A percentile compares a stretch with the other conserved stretches of the same genome.
These are phyloP conservation scores for Saccharomycopsis phalli DNA, from an alignment of 1,139 yeast genomes.

Conservation along the genomic window DNA sequence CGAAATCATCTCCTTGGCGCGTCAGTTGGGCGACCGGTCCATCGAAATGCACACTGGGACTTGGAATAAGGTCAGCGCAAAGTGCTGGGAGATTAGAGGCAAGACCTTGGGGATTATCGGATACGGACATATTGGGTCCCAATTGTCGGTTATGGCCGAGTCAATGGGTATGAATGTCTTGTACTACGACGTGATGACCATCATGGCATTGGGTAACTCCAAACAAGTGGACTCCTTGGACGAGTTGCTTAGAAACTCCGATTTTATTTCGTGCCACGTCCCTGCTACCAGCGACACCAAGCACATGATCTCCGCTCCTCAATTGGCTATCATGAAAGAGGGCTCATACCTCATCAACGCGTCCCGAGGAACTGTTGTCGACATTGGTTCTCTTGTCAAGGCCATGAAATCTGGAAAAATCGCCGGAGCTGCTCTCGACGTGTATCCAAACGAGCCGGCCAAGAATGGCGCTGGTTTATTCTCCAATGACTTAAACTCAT, in stretches of 20 bases:
- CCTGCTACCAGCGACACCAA: conserved; percentile 93
- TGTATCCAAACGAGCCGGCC: conserved; percentile 95
- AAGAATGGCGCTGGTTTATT: conserved; percentile 86
- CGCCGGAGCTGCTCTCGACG: conserved; percentile 97
- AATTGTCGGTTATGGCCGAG: conserved; percentile 93
- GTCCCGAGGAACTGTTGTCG: conserved; percentile 96
- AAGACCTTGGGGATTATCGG: conserved; percentile 96
- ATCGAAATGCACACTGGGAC: conserved; percentile 94
- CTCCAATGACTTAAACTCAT: conserved; percentile 59
- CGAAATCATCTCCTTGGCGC: conserved; percentile 85
- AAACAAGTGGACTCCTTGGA: conserved; percentile 82
- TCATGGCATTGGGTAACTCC: conserved; percentile 96
- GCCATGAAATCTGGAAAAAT: conserved; percentile 91
- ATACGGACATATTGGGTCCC: conserved; percentile 97
- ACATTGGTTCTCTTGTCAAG: conserved; percentile 83
- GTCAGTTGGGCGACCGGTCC: conserved; percentile 96
- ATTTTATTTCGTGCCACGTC: conserved; percentile 88
- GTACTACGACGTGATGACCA: conserved; percentile 84
- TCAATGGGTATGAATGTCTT: conserved; percentile 96
- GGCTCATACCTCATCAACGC: conserved; percentile 94
- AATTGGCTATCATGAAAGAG: conserved; percentile 92
- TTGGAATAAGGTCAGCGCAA: conserved; percentile 94
- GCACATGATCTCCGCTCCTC: conserved; percentile 81
- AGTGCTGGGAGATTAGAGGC: conserved; percentile 99
- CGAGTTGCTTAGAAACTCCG: conserved; percentile 73